Evolutionary conservation across 768 basidiomycete species (phyloP).

Genomic region (Hemileccinum rubropunctum): DNA sequence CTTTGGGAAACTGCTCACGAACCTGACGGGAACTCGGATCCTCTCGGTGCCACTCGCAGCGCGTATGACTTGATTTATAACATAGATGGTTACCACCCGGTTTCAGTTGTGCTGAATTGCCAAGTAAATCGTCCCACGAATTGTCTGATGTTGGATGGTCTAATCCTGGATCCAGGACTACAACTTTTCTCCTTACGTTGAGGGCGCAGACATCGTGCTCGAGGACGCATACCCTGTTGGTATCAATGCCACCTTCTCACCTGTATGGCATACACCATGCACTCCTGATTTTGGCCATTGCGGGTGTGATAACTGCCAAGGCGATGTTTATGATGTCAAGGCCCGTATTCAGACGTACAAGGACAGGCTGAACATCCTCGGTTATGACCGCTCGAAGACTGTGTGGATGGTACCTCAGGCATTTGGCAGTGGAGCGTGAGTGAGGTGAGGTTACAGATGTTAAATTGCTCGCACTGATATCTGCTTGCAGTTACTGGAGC

Average conservation of each 20-base stretch:
- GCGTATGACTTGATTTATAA: slow-evolving; percentile 47
- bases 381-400: slow-evolving; percentile 62
- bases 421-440: slow-evolving; percentile 51
- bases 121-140: slow-evolving; percentile 12
- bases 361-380: slow-evolving; percentile 55
- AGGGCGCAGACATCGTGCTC: slow-evolving; percentile 67
- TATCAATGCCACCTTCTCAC: slow-evolving; percentile 63
- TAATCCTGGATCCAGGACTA: slow-evolving; percentile 44
- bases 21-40: slow-evolving; percentile 66
- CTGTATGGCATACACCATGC: slow-evolving; percentile 58
- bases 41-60: slow-evolving; percentile 46
- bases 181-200: slow-evolving; percentile 54
- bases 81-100: slow-evolving; percentile 59
- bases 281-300: slow-evolving; percentile 68
- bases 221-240: slow-evolving; percentile 41
- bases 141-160: background rate
- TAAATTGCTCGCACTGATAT: background rate
- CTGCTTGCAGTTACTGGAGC: slow-evolving; percentile 25
- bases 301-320: slow-evolving; percentile 69
- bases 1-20: slow-evolving; percentile 75
- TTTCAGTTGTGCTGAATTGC: slow-evolving; percentile 55
- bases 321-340: slow-evolving; percentile 61
- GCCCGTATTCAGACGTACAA: slow-evolving; percentile 63
- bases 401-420: slow-evolving; percentile 81
- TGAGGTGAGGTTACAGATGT: background rate